A percentile compares a stretch with the other conserved stretches of the same genome.
These are phyloP conservation scores for Trichoderma sp. DNA, from an alignment of 2,329 filamentous ascomycete species.

Conservation along the genomic window DNA sequence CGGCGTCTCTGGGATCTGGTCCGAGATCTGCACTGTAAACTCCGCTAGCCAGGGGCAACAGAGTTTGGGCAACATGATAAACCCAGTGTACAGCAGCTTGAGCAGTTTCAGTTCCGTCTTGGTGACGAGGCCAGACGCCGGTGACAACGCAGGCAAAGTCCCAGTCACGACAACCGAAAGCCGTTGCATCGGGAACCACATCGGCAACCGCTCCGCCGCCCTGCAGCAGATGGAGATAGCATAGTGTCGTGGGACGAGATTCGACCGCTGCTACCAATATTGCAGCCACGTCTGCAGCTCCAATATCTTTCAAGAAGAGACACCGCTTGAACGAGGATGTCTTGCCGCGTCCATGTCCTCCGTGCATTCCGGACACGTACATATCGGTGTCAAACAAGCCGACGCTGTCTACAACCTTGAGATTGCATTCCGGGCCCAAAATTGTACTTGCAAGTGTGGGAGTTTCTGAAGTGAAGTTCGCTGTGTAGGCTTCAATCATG, in stretches of 20 bases:
- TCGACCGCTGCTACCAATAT: conserved; percentile 46
- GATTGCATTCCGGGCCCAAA: conserved; percentile 35
- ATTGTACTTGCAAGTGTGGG: conserved; percentile 22
- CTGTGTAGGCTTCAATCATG: conserved; percentile 42
- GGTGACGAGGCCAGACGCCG: conserved; percentile 56
- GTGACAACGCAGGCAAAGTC: conserved; percentile 63
- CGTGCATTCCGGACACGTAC: conserved; percentile 60
- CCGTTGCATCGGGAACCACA: conserved; percentile 44
- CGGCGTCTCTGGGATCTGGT: conserved; percentile 56
- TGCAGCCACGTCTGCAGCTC: conserved; percentile 31
- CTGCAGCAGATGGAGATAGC: conserved; percentile 62
- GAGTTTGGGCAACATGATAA: conserved; percentile 46
- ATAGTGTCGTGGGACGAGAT: conserved; percentile 50
- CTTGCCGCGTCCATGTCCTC: conserved; percentile 56
- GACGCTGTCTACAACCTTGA: conserved; percentile 44
- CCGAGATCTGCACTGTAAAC: conserved; percentile 62
- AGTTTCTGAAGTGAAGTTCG: conserved; percentile 19
- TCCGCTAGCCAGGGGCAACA: conserved; percentile 52
- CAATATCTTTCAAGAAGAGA: conserved; percentile 55
- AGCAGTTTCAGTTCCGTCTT: conserved; percentile 46
- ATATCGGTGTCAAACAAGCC: conserved; percentile 58
- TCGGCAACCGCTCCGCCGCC: conserved; percentile 54
- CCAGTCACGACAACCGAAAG: conserved; percentile 64
- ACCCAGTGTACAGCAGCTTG: conserved; percentile 51
- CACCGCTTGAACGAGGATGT: conserved; percentile 65